Percentiles rank a stretch among this genome's conserved stretches.
Evolutionary conservation across 2,329 filamentous ascomycete genomes (phyloP).

Genomic region (Trichoderma sp.): DNA sequence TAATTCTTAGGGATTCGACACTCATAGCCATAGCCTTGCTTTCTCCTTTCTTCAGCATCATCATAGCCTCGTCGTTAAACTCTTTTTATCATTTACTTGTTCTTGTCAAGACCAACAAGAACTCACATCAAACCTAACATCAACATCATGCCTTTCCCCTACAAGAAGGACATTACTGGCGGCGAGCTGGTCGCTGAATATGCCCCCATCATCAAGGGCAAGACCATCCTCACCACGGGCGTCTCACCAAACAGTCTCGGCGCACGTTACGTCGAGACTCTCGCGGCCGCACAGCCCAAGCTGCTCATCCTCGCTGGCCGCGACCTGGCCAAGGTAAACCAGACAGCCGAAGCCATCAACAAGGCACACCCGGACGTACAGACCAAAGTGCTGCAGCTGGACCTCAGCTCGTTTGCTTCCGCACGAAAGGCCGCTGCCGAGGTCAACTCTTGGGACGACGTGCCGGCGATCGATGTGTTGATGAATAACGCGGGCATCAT

Average conservation of each 20-base stretch:
- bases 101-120: neutral
- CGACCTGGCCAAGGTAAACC: constrained; percentile 41
- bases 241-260: constrained; percentile 44
- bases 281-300: constrained; percentile 43
- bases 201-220: constrained; percentile 36
- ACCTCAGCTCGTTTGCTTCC: constrained; percentile 40
- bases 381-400: constrained; percentile 36
- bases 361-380: constrained; percentile 36
- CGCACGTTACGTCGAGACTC: constrained; percentile 37
- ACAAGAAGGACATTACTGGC: neutral
- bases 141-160: constrained; percentile 18
- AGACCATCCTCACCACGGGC: constrained; percentile 46
- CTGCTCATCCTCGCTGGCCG: constrained; percentile 51
- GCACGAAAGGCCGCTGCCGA: constrained; percentile 42
- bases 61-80: neutral
- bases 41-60: neutral
- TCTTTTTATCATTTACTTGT: neutral
- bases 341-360: constrained; percentile 40
- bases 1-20: neutral
- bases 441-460: constrained; percentile 30
- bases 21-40: neutral
- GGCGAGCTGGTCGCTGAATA: constrained; percentile 34
- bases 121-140: neutral
- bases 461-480: constrained; percentile 39
- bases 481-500: constrained; percentile 50